These are phyloP conservation scores for Talaromyces trachyspermus DNA, from an alignment of 495 filamentous ascomycete species.

Conservation along the genomic window DNA sequence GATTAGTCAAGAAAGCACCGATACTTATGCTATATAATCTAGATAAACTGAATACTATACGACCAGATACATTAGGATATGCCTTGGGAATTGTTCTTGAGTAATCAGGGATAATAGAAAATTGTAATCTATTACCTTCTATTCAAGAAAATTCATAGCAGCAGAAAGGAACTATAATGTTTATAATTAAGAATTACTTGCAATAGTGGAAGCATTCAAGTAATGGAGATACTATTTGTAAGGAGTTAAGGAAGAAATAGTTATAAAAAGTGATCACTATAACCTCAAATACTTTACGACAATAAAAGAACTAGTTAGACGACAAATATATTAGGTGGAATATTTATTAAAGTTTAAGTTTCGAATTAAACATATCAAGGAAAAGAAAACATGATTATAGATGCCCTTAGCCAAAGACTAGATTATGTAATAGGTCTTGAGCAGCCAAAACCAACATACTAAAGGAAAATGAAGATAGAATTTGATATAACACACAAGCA, in stretches of 20 bases:
- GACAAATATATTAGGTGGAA: constrained; percentile 11
- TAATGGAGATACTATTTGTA: constrained; percentile 20
- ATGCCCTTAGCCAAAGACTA: constrained; percentile 10
- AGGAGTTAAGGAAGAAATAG: constrained; percentile 7
- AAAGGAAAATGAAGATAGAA: constrained; percentile 6
- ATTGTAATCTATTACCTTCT: constrained; percentile 14
- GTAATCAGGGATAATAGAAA: background rate
- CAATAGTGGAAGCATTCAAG: constrained; percentile 20
- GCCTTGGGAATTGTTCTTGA: background rate
- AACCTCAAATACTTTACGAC: constrained; percentile 16
- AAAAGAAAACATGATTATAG: constrained; percentile 10
- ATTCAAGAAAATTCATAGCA: constrained; percentile 16
- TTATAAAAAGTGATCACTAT: constrained; percentile 14
- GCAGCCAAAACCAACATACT: constrained; percentile 9
- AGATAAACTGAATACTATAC: background rate
- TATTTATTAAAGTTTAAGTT: constrained; percentile 11
- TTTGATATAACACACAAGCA: constrained; percentile 7
- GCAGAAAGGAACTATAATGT: constrained; percentile 28
- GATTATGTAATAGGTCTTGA: constrained; percentile 10
- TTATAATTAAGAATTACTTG: constrained; percentile 22
- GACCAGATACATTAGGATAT: background rate
- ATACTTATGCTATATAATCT: background rate
- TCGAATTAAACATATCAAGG: constrained; percentile 12
- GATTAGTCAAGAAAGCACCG: background rate
- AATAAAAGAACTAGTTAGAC: constrained; percentile 11